Base-by-base conservation (phyloP, 441 rosid genomes). In the Erodium chrysanthum region DNA sequence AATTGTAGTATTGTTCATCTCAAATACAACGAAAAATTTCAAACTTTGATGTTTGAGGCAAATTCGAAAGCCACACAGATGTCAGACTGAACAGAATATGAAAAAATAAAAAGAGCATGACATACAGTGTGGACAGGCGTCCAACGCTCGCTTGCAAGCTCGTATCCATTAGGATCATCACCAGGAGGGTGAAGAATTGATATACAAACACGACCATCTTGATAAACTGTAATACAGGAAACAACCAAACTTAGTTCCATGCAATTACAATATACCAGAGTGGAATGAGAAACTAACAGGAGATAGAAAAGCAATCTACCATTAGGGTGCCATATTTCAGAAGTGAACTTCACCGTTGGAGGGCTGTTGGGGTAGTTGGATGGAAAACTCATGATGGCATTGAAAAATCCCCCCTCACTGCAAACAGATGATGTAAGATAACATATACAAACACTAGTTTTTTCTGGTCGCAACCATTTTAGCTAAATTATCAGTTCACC, bases 131-230 rank as follows among this genome's bases (percentile, higher is more conserved):
- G 98, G 52, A 92, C 87, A 7, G 98, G 98, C 50, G 72, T 85
- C 96, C 96, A 88, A 5, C 96, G 93, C 71, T 90, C 96, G 61
- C 88, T 85, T 52, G 98, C 93, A 73, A 92, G 90, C 84, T 92
- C 98, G 58, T 90, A 92, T 40, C 98, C 98, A 64, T 86, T 92
- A 10, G 96, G 98, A 76, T 92, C 97, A 66, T 90, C 98, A 42
- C 98, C 98, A 48, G 98, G 98, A 64, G 98, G 98, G 75, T 92
- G 98, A 35, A 90, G 89, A 71, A 90, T 92, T 14, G 98, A 92
- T 73, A 92, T 92, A 76, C 96, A 92, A 71, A 92, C 98, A 29
- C 86, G 84, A 0, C 98, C 98, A 80, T 92, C 96, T 0, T 86
- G 35, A 75, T 90, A 92, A 21, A 90, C 98, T 90, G 75, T 35